These are phyloP conservation scores for Chaetomiaceae sp. DNA, from an alignment of 2,329 filamentous ascomycete genomes.

Conservation along the genomic window DNA sequence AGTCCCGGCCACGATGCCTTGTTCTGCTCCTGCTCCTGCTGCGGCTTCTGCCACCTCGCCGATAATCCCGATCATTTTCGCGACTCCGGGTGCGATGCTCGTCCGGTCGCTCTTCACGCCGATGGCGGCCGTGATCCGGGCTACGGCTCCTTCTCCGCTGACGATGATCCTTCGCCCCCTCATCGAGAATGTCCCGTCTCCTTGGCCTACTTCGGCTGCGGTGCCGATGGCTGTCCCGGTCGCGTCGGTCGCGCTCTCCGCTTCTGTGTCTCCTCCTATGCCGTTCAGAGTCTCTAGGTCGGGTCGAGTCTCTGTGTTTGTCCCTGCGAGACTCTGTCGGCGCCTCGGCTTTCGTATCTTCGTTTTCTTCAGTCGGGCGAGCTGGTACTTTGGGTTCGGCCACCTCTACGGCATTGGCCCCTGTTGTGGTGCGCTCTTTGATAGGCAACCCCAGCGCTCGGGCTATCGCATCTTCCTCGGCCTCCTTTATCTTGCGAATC, in stretches of 20 bases:
- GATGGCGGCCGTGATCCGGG: slow-evolving; percentile 18
- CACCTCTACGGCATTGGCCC: slow-evolving; percentile 64
- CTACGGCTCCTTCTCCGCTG: slow-evolving; percentile 34
- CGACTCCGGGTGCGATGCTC: slow-evolving; percentile 33
- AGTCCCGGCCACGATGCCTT: slow-evolving; percentile 15
- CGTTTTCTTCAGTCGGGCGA: slow-evolving; percentile 23
- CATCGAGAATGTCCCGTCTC: slow-evolving; percentile 21
- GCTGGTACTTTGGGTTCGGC: slow-evolving; percentile 35
- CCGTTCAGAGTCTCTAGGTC: slow-evolving; percentile 29
- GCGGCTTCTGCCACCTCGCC: slow-evolving; percentile 9
- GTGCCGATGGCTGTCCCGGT: slow-evolving; percentile 20
- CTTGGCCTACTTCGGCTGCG: slow-evolving; percentile 24
- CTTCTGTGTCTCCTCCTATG: slow-evolving; percentile 31
- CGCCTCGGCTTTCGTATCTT: slow-evolving; percentile 18
- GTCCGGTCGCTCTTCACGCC: slow-evolving; percentile 25
- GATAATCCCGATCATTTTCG: slow-evolving; percentile 25
- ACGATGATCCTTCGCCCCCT: slow-evolving; percentile 27
- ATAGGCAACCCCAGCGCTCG: slow-evolving; percentile 74
- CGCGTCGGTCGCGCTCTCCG: slow-evolving; percentile 22
- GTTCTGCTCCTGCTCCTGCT: slow-evolving; percentile 27
- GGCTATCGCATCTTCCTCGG: slow-evolving; percentile 86
- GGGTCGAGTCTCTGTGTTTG: slow-evolving; percentile 28
- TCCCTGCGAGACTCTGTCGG: slow-evolving; percentile 18
- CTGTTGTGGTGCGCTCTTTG: slow-evolving; percentile 51
- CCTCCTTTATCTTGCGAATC: slow-evolving; percentile 75